Evolutionary conservation across 2,329 filamentous ascomycete species (phyloP).

Genomic region (Pseudogymnoascus sp.): DNA sequence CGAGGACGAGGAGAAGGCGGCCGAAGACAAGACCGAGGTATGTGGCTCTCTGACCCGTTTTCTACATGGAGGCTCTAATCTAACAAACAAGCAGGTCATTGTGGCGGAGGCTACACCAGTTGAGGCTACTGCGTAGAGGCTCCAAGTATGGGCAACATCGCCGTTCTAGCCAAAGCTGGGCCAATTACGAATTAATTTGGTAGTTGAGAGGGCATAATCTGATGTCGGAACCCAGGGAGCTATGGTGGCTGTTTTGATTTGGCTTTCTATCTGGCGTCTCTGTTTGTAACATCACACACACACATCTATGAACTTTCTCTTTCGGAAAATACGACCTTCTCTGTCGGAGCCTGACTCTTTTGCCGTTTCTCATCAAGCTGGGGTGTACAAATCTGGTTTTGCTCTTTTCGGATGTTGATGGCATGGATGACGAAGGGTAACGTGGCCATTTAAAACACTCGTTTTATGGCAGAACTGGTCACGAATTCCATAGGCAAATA

Average conservation of each 20-base stretch:
- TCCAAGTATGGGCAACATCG: not conserved
- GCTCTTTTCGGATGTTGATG: not conserved
- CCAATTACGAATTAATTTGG: conserved; percentile 8
- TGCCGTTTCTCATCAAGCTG: not conserved
- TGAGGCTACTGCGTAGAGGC: conserved; percentile 1
- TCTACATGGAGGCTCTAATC: not conserved
- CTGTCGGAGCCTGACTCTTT: conserved; percentile 1
- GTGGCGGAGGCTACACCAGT: conserved; percentile 1
- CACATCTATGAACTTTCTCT: conserved; percentile 3
- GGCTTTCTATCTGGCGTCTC: conserved; percentile 6
- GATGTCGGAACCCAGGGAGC: not conserved
- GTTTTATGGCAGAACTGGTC: not conserved
- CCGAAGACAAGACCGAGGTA: conserved; percentile 8
- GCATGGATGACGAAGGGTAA: not conserved
- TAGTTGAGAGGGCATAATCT: conserved; percentile 3
- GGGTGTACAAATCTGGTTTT: conserved; percentile 6
- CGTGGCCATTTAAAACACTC: not conserved
- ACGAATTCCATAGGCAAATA: conserved; percentile 6
- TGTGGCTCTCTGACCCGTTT: not conserved
- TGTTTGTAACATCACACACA: conserved; percentile 7
- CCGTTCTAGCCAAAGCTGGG: conserved; percentile 6
- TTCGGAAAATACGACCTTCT: conserved; percentile 3
- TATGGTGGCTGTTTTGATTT: conserved; percentile 9
- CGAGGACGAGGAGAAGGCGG: conserved; percentile 9
- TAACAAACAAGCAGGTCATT: not conserved